phyloP scores from a whole-genome alignment of 306 rosid species.

The Erythrophleum fordii region DNA sequence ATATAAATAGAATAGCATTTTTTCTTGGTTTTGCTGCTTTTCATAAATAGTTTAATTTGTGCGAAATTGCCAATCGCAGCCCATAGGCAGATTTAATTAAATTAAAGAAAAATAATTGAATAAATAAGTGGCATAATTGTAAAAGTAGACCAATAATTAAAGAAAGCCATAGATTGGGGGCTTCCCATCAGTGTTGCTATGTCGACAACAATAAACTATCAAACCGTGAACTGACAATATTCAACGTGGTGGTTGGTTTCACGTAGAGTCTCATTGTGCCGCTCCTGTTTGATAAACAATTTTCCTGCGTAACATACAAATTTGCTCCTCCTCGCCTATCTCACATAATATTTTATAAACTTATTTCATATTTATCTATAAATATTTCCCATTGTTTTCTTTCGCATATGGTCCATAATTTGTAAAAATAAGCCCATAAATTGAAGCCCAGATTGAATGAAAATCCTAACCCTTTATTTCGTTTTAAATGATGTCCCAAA shows the following conservation, averaged over 20 bases:
- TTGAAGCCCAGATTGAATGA: neutral
- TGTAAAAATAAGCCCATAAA: neutral
- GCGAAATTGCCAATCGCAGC: neutral
- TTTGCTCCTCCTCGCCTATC: too few relatives aligned
- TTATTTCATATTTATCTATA: neutral
- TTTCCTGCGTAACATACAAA: too few relatives aligned
- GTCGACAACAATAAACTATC: neutral
- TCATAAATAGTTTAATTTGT: neutral
- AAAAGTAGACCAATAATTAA: neutral
- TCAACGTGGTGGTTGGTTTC: conserved; percentile 21
- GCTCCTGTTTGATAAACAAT: neutral
- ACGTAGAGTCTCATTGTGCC: neutral
- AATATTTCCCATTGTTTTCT: neutral
- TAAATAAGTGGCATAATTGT: neutral
- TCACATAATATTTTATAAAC: too few relatives aligned
- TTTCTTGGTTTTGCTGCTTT: neutral
- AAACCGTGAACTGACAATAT: conserved; percentile 13
- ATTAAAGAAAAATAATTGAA: neutral
- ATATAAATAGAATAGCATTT: too few relatives aligned
- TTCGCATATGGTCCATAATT: neutral
- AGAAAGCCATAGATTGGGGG: neutral
- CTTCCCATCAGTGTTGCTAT: neutral
- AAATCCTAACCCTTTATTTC: neutral
- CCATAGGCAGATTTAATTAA: neutral
- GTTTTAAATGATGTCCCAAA: neutral